Percentiles rank a stretch among this genome's conserved stretches.
Evolutionary conservation across 768 basidiomycete genomes (phyloP).

Genomic region (Pulveroboletus sp.): DNA sequence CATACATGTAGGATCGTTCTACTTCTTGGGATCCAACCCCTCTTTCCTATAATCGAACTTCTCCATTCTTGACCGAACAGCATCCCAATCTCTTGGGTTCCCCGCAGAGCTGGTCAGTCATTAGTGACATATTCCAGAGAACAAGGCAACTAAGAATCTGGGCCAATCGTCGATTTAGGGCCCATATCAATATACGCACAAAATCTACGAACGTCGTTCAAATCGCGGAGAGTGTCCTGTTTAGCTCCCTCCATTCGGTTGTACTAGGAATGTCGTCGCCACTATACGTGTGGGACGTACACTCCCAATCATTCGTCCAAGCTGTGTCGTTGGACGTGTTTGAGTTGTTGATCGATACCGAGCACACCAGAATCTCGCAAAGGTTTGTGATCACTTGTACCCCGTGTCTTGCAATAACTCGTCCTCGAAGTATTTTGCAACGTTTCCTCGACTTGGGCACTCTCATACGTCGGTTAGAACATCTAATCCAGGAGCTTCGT

Average conservation of each 20-base stretch:
- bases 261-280: slow-evolving; percentile 65
- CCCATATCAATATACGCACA: slow-evolving; percentile 43
- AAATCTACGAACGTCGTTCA: slow-evolving; percentile 37
- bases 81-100: slow-evolving; percentile 46
- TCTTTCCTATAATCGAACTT: slow-evolving; percentile 32
- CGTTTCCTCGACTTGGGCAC: slow-evolving; percentile 69
- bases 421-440: slow-evolving; percentile 42
- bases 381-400: slow-evolving; percentile 41
- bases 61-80: slow-evolving; percentile 71
- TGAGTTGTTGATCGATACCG: slow-evolving; percentile 49
- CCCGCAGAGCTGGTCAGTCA: slow-evolving; percentile 54
- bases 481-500: slow-evolving; percentile 43
- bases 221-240: slow-evolving; percentile 44
- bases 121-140: background rate
- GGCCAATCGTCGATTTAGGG: slow-evolving; percentile 33
- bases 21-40: slow-evolving; percentile 61
- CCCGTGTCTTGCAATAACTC: background rate
- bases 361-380: slow-evolving; percentile 48
- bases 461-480: slow-evolving; percentile 61
- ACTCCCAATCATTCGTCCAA: slow-evolving; percentile 53
- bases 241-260: slow-evolving; percentile 49
- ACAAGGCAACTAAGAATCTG: background rate
- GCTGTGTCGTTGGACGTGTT: slow-evolving; percentile 31
- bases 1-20: slow-evolving; percentile 38
- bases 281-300: slow-evolving; percentile 59